Evolutionary conservation across 345 rosid species (phyloP).

Genomic region (Eucalyptus curtisii): DNA sequence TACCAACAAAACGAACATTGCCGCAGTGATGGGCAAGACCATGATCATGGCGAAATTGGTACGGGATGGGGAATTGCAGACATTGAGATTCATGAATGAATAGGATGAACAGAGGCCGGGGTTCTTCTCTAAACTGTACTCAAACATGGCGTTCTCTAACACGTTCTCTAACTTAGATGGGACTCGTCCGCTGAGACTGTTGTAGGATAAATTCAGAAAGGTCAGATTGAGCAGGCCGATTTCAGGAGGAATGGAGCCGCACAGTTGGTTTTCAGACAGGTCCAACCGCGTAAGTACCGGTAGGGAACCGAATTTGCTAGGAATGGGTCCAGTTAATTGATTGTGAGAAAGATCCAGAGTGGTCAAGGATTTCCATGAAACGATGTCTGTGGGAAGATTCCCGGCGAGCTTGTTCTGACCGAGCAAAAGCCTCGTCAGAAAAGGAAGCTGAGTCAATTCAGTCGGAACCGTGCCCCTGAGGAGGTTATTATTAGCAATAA

Average conservation of each 20-base stretch:
- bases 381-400: conserved; percentile 20
- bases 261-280: conserved; percentile 33
- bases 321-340: conserved; percentile 36
- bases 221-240: conserved; percentile 3
- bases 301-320: conserved; percentile 11
- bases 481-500: conserved; percentile 33
- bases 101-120: conserved; percentile 29
- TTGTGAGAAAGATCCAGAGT: conserved; percentile 27
- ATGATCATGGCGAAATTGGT: neutral
- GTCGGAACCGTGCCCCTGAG: conserved; percentile 25
- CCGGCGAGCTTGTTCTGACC: conserved; percentile 35
- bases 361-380: conserved; percentile 25
- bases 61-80: conserved; percentile 5
- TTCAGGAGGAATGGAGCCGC: conserved; percentile 32
- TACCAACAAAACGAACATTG: neutral
- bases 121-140: conserved; percentile 31
- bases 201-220: conserved; percentile 40
- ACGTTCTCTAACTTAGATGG: conserved; percentile 21
- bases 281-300: conserved; percentile 18
- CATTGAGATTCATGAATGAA: neutral
- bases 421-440: conserved; percentile 14
- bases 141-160: conserved; percentile 22
- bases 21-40: neutral
- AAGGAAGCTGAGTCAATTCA: conserved; percentile 26
- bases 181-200: conserved; percentile 29